A percentile compares a stretch with the other conserved stretches of the same genome.
phyloP scores from a whole-genome alignment of 1,284 basidiomycete genomes.

The Cystobasidium slooffiae region DNA sequence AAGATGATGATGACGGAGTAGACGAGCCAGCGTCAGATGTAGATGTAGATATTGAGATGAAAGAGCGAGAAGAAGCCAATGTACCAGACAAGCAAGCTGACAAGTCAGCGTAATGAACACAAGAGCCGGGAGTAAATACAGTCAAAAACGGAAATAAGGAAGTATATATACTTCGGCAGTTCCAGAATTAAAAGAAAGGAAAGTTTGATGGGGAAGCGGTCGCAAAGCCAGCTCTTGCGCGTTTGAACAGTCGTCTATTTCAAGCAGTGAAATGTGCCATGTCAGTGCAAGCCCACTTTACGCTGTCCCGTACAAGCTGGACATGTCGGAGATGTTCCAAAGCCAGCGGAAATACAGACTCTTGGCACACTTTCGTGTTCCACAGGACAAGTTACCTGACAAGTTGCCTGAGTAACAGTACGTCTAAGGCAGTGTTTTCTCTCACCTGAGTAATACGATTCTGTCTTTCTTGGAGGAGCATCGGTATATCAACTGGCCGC shows the following conservation, averaged over 20 bases:
- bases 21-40: no score
- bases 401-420: no score
- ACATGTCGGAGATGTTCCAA: no score
- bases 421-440: no score
- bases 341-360: no score
- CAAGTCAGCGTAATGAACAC: conserved; percentile 13
- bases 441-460: no score
- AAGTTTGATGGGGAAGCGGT: conserved; percentile 17
- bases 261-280: neutral
- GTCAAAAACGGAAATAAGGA: neutral
- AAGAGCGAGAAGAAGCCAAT: conserved; percentile 11
- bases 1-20: no score
- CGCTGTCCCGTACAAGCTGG: neutral
- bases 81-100: conserved; percentile 5
- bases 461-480: no score
- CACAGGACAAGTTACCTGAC: no score
- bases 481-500: no score
- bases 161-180: conserved; percentile 26
- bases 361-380: no score
- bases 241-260: conserved; percentile 39
- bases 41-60: conserved; percentile 1
- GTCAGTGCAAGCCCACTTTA: neutral
- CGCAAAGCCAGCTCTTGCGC: conserved; percentile 39
- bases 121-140: neutral
- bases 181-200: neutral